These are phyloP conservation scores for Plasmodium gonderi DNA, from an alignment of 169 alveolate genomes.

Conservation along the genomic window DNA sequence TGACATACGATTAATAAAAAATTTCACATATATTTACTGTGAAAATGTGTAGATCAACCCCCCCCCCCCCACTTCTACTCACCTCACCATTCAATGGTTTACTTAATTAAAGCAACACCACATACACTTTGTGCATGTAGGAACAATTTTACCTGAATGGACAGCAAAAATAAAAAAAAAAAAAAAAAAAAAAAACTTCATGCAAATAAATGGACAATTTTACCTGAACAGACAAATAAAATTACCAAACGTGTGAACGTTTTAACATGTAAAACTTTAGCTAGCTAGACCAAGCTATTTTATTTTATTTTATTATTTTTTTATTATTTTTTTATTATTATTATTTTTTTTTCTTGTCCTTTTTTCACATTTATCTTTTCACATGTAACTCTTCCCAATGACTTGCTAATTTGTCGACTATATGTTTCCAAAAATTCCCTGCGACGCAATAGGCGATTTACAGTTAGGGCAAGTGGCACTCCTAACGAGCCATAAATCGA, in stretches of 20 bases:
- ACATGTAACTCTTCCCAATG: not conserved
- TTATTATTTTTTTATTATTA: no score
- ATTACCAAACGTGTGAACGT: not conserved
- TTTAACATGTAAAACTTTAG: not conserved
- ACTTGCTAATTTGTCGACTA: not conserved
- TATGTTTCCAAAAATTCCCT: constrained; percentile 29
- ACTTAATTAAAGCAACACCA: no score
- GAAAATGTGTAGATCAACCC: no score
- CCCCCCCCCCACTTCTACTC: no score
- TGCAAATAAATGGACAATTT: not conserved
- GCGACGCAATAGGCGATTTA: constrained; percentile 76
- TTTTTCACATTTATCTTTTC: not conserved
- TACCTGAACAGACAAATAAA: not conserved
- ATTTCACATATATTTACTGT: no score
- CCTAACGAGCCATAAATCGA: constrained; percentile 86
- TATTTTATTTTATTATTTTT: not conserved
- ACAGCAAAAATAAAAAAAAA: not conserved
- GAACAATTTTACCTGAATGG: not conserved
- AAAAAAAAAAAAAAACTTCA: not conserved
- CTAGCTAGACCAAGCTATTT: not conserved
- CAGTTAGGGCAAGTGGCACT: constrained; percentile 88
- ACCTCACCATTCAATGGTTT: no score
- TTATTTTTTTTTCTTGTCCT: not conserved
- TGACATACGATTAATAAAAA: no score
- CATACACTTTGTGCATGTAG: not conserved